A percentile compares a stretch with the other conserved stretches of the same genome.
These are phyloP conservation scores for Globisporangium canariense DNA, from an alignment of 352 stramenopile species.

Conservation along the genomic window DNA sequence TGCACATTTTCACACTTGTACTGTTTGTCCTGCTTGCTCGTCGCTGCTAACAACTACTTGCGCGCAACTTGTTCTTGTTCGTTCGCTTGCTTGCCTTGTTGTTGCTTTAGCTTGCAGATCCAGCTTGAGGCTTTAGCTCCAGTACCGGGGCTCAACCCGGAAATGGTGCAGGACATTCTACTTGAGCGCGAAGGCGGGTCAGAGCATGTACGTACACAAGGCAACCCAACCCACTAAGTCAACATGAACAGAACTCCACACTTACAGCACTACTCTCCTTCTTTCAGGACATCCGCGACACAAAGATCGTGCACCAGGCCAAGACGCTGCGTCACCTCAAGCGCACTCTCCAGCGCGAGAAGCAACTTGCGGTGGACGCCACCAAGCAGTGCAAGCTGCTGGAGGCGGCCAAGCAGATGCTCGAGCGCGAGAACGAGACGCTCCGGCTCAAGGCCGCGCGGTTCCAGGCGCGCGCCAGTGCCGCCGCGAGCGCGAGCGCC, in stretches of 20 bases:
- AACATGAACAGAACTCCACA: background rate
- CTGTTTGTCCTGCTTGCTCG: background rate
- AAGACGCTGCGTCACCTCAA: conserved; percentile 65
- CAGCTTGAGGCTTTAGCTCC: conserved; percentile 62
- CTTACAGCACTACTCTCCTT: background rate
- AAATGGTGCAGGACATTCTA: conserved; percentile 54
- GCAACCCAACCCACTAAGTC: background rate
- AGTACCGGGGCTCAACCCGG: conserved; percentile 53
- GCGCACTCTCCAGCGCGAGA: conserved; percentile 51
- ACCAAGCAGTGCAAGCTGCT: conserved; percentile 35
- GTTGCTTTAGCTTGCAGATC: conserved; percentile 51
- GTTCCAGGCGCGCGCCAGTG: conserved; percentile 32
- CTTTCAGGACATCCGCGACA: conserved; percentile 61
- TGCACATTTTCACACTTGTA: too few relatives aligned
- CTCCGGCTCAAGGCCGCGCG: conserved; percentile 56
- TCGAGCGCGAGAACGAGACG: conserved; percentile 60
- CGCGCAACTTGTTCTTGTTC: background rate
- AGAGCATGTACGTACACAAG: conserved; percentile 42
- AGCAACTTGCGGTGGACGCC: conserved; percentile 43
- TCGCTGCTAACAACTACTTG: background rate
- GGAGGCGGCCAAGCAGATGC: conserved; percentile 28
- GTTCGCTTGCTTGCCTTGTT: background rate
- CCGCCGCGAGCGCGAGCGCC: background rate
- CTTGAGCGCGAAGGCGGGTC: conserved; percentile 47
- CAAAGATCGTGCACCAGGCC: conserved; percentile 78